Evolutionary conservation across 2,329 filamentous ascomycete genomes (phyloP).

Genomic region (Alternaria atra): DNA sequence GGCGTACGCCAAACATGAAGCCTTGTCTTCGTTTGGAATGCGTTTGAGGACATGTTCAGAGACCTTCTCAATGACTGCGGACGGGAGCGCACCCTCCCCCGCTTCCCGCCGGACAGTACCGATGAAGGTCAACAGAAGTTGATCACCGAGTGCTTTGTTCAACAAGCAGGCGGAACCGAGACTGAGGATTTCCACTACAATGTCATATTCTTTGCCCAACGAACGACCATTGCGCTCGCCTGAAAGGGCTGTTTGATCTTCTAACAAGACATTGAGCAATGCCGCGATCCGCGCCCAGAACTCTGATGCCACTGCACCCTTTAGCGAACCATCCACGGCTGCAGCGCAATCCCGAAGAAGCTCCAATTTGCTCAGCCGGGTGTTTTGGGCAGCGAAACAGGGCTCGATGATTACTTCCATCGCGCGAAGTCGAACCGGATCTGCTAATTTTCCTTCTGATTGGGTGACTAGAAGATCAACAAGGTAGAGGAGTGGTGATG

Average conservation of each 20-base stretch:
- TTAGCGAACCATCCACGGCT: slow-evolving; percentile 29
- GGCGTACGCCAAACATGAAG: slow-evolving; percentile 36
- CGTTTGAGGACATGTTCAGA: slow-evolving; percentile 56
- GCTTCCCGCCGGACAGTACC: slow-evolving; percentile 66
- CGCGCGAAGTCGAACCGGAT: slow-evolving; percentile 49
- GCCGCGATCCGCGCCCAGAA: slow-evolving; percentile 43
- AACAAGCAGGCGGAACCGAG: slow-evolving; percentile 60
- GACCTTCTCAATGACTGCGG: slow-evolving; percentile 75
- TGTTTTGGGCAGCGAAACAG: slow-evolving; percentile 61
- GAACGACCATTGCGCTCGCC: slow-evolving; percentile 48
- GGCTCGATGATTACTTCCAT: slow-evolving; percentile 64
- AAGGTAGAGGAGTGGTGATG: slow-evolving; percentile 72
- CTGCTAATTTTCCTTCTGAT: slow-evolving; percentile 48
- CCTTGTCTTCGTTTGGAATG: slow-evolving; percentile 29
- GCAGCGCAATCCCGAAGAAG: slow-evolving; percentile 50
- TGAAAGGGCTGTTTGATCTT: slow-evolving; percentile 30
- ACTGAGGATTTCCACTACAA: slow-evolving; percentile 72
- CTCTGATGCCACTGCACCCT: slow-evolving; percentile 28
- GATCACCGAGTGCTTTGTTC: slow-evolving; percentile 23
- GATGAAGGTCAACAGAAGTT: slow-evolving; percentile 66
- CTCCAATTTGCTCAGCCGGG: slow-evolving; percentile 48
- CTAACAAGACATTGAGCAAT: slow-evolving; percentile 34
- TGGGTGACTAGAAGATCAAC: slow-evolving; percentile 66
- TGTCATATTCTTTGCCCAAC: slow-evolving; percentile 74
- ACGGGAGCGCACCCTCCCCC: slow-evolving; percentile 72